Base-by-base conservation (phyloP, 2,329 filamentous ascomycete genomes). In the Chaetomium sp. region DNA sequence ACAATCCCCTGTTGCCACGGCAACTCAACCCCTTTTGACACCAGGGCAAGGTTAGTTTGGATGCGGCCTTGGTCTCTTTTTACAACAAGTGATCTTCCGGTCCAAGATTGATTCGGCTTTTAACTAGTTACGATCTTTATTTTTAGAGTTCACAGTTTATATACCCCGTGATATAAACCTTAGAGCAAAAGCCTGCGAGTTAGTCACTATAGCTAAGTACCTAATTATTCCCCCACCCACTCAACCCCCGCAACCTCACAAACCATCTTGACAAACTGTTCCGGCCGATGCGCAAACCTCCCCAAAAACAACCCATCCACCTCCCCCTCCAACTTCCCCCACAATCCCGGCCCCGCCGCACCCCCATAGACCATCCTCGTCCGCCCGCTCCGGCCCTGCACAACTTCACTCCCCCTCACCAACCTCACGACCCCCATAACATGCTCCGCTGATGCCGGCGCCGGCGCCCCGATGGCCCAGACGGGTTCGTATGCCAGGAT, bases 401-500 rank as follows among this genome's bases (percentile, higher is more conserved):
- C 72, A 52, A 79, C 73, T 33, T 81, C 77, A 9, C 81, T 69
- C 5, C 66, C 65, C 53, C 85, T 77, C 49, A 91, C 76, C 14
- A 81, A 81, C 63, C 78, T 78, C 12, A 87, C 84, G 1, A 94
- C 88, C 40, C 76, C 79, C 4, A 86, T 79, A 0, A 95, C 87
- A 67, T 95, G 86, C 59, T 85, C 84, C 14, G 85, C 80, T 6
- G 79, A 79, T 0, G 89, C 89, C 2, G 89, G 89, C 65, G 85
- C 75, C 1, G 79, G 74, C 8, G 88, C 85, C 0, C 89, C 89
- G 69, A 94, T 95, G 0, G 89, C 89, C 89, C 89, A 95, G 1
- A 94, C 88, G 6, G 89, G 89, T 74, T 95, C 89, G 67, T 95
- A 95, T 0, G 89, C 89, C 55, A 95, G 78, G 6, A 92, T 80